Evolutionary conservation across 31 red algal species (phyloP).

Genomic region (Endocladia muricata): DNA sequence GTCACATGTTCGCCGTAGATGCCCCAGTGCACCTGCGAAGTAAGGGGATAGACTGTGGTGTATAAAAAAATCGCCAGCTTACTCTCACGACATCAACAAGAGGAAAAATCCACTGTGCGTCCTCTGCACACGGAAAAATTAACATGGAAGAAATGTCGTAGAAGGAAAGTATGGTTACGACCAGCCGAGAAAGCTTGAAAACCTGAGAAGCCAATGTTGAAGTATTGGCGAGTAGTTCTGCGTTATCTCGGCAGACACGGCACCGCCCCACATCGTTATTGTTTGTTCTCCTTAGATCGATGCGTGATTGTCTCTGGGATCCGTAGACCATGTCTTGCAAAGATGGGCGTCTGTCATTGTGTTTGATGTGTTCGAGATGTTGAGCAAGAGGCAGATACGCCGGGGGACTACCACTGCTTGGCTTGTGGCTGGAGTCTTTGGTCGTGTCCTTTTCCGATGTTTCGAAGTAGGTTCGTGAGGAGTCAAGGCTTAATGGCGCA

Average conservation of each 20-base stretch:
- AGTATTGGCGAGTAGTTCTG: not conserved
- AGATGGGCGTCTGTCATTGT: slow-evolving; percentile 14
- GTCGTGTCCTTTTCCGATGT: no score
- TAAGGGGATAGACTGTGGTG: no score
- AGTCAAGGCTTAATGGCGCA: no score
- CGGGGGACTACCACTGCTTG: not conserved
- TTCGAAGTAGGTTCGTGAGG: no score
- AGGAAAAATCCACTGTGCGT: slow-evolving; percentile 48
- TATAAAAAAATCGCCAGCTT: no score
- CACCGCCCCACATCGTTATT: slow-evolving; percentile 32
- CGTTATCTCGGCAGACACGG: not conserved
- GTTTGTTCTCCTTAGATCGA: slow-evolving; percentile 30
- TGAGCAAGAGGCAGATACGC: slow-evolving; percentile 50
- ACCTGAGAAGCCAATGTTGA: slow-evolving; percentile 1
- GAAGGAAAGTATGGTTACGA: slow-evolving; percentile 27
- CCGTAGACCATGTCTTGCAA: slow-evolving; percentile 58
- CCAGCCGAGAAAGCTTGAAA: slow-evolving; percentile 21
- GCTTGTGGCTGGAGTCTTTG: no score
- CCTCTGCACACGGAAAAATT: slow-evolving; percentile 29
- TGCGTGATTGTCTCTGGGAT: slow-evolving; percentile 7
- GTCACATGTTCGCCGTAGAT: no score
- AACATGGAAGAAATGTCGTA: slow-evolving; percentile 51
- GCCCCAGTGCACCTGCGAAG: no score
- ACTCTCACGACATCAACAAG: slow-evolving; percentile 42
- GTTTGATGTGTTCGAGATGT: slow-evolving; percentile 32